A percentile compares a stretch with the other conserved stretches of the same genome.
phyloP scores from a whole-genome alignment of 108 stramenopile species.

The Nitzschia putrida region DNA sequence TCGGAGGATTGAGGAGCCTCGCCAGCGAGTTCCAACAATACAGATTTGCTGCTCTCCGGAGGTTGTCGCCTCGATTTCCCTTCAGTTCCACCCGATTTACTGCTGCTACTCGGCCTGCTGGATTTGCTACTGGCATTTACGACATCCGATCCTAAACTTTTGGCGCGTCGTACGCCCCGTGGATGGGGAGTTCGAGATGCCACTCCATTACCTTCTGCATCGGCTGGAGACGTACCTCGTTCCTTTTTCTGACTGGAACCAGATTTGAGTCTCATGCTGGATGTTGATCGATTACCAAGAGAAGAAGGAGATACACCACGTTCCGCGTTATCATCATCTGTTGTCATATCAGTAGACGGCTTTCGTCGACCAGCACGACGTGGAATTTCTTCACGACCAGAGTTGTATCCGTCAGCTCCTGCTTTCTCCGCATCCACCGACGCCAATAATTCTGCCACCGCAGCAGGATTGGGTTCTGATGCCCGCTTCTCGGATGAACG shows the following conservation, averaged over 20 bases:
- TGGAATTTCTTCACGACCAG: not conserved
- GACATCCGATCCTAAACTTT: too few species aligned
- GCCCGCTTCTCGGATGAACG: not conserved
- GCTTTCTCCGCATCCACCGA: too few species aligned
- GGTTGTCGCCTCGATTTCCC: not conserved
- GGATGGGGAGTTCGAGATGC: not conserved
- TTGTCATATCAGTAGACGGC: not conserved
- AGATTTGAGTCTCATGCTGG: too few species aligned
- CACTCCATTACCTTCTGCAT: not conserved
- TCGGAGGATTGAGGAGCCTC: not conserved
- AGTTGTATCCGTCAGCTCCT: not conserved
- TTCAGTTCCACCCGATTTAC: not conserved
- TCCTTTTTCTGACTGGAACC: too few species aligned
- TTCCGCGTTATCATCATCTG: not conserved
- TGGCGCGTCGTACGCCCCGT: not conserved
- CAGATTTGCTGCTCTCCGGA: not conserved
- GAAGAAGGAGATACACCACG: not conserved
- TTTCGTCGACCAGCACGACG: not conserved
- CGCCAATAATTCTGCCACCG: too few species aligned
- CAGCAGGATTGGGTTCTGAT: not conserved
- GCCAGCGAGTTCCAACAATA: not conserved
- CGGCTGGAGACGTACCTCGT: not conserved
- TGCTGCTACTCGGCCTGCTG: not conserved
- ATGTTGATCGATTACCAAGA: too few species aligned
- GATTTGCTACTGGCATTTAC: not conserved